phyloP scores from a whole-genome alignment of 177 flowering plant species.

The Tripterygium wilfordii region DNA sequence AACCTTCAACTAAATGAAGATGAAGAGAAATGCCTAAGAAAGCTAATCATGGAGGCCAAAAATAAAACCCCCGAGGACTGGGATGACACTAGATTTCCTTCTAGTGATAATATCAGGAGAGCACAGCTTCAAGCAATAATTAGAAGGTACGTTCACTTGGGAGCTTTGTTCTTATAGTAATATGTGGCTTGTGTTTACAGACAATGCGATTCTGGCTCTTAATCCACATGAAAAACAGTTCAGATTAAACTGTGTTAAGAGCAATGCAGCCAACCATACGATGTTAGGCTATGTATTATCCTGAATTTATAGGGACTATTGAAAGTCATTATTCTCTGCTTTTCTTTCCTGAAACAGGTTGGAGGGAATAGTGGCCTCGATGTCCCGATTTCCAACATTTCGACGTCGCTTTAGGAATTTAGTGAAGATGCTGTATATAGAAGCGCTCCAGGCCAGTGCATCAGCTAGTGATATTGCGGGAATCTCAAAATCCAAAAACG shows the following conservation, averaged over 20 bases:
- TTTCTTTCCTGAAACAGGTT: conserved; percentile 29
- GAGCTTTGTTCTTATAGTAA: neutral
- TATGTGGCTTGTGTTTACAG: neutral
- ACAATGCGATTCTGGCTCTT: too few species aligned
- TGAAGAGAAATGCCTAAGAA: conserved; percentile 63
- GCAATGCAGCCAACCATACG: too few species aligned
- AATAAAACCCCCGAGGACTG: conserved; percentile 77
- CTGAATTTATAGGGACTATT: neutral
- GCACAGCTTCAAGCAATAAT: conserved; percentile 84
- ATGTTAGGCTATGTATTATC: too few species aligned
- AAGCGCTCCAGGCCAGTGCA: conserved; percentile 43
- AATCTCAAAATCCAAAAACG: conserved; percentile 7
- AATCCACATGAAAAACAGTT: too few species aligned
- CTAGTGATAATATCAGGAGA: conserved; percentile 53
- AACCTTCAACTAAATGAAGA: conserved; percentile 48
- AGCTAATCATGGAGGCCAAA: conserved; percentile 40
- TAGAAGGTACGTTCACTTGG: conserved; percentile 74
- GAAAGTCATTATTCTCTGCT: neutral
- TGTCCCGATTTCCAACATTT: conserved; percentile 83
- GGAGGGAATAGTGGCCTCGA: conserved; percentile 76
- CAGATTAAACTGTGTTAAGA: too few species aligned
- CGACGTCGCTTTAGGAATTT: conserved; percentile 63
- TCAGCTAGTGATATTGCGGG: conserved; percentile 24
- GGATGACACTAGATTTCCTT: conserved; percentile 60
- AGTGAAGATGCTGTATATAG: conserved; percentile 62